These are phyloP conservation scores for Pichia sp. DNA, from an alignment of 1,139 yeast species.

Conservation along the genomic window DNA sequence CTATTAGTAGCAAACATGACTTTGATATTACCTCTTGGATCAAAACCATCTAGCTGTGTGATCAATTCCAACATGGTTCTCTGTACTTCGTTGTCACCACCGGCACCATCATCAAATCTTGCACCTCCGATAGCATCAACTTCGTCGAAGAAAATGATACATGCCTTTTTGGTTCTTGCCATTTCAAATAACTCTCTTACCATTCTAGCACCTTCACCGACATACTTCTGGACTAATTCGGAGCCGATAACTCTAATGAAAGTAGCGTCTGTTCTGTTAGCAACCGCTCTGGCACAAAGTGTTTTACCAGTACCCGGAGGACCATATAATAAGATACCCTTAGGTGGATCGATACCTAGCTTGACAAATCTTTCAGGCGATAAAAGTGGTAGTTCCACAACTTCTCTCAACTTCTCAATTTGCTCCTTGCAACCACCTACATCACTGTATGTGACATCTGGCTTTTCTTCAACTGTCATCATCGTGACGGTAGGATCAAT, in stretches of 20 bases:
- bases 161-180: slow-evolving; percentile 98
- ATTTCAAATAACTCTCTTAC: slow-evolving; percentile 95
- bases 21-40: slow-evolving; percentile 96
- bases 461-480: slow-evolving; percentile 99
- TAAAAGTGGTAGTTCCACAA: slow-evolving; percentile 88
- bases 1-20: slow-evolving; percentile 99
- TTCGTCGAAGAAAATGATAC: slow-evolving; percentile 94
- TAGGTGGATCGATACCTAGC: slow-evolving; percentile 96
- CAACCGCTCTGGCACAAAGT: slow-evolving; percentile 96
- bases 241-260: slow-evolving; percentile 97
- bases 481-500: slow-evolving; percentile 98
- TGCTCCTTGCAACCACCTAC: slow-evolving; percentile 98
- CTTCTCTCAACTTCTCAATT: slow-evolving; percentile 94
- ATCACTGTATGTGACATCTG: slow-evolving; percentile 85
- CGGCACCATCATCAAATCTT: slow-evolving; percentile 98
- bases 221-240: slow-evolving; percentile 94
- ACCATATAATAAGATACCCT: slow-evolving; percentile 91
- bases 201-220: slow-evolving; percentile 99
- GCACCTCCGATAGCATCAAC: slow-evolving; percentile 99
- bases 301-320: slow-evolving; percentile 99
- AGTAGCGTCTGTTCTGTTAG: slow-evolving; percentile 97
- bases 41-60: slow-evolving; percentile 96
- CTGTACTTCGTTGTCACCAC: slow-evolving; percentile 98
- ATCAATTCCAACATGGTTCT: slow-evolving; percentile 97
- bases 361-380: slow-evolving; percentile 96